phyloP scores from a whole-genome alignment of 169 alveolate genomes.

The Cryptosporidium felis region DNA sequence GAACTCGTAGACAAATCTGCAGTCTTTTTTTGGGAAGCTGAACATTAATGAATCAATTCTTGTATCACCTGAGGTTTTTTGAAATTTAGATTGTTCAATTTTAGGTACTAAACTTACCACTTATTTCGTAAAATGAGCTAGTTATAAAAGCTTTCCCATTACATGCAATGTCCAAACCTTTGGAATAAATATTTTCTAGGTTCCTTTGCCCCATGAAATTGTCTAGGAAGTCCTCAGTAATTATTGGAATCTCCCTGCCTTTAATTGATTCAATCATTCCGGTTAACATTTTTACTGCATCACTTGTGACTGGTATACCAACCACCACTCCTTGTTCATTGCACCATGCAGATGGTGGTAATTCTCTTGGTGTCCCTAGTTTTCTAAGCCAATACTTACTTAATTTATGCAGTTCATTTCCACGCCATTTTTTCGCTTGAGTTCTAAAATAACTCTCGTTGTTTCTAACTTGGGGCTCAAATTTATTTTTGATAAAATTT shows the following conservation, averaged over 20 bases:
- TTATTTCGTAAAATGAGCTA: constrained; percentile 43
- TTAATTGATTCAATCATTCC: constrained; percentile 6
- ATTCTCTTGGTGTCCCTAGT: constrained; percentile 46
- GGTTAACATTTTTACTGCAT: constrained; percentile 5
- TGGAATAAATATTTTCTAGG: neutral
- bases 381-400: constrained; percentile 55
- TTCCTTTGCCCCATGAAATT: neutral
- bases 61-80: neutral
- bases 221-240: constrained; percentile 15
- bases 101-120: constrained; percentile 31
- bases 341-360: constrained; percentile 72
- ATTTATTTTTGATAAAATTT: neutral
- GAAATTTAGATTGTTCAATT: neutral
- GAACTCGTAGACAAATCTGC: constrained; percentile 17
- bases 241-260: constrained; percentile 9
- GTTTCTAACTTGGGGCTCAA: neutral
- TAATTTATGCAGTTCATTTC: constrained; percentile 35
- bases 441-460: neutral
- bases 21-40: neutral
- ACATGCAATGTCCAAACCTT: neutral
- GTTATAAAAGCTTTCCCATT: constrained; percentile 30
- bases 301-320: constrained; percentile 27
- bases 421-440: neutral
- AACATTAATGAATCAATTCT: constrained; percentile 35
- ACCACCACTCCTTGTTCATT: constrained; percentile 31